Percentiles rank a stretch among this genome's conserved stretches.
Evolutionary conservation across 306 rosid species (phyloP).

Genomic region (Lupinus albus): DNA sequence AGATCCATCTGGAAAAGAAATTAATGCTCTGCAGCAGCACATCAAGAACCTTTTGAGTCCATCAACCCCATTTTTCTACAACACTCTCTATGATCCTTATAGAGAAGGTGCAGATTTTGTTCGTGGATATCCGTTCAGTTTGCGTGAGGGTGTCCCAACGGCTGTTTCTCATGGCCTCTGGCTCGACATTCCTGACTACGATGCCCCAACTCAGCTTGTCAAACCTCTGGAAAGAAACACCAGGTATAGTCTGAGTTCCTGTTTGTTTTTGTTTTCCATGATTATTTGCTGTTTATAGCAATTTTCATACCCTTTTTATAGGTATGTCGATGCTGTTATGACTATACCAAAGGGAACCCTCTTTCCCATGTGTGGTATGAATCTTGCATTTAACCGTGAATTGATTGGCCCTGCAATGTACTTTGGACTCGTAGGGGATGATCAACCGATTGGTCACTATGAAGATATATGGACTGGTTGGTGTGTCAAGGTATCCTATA

Average conservation of each 20-base stretch:
- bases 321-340: slow-evolving; percentile 74
- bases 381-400: slow-evolving; percentile 76
- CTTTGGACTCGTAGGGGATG: slow-evolving; percentile 85
- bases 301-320: slow-evolving; percentile 32
- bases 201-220: slow-evolving; percentile 85
- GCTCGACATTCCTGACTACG: slow-evolving; percentile 82
- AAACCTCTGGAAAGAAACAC: slow-evolving; percentile 75
- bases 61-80: slow-evolving; percentile 73
- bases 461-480: slow-evolving; percentile 93
- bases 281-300: neutral
- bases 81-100: slow-evolving; percentile 78
- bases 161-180: slow-evolving; percentile 84
- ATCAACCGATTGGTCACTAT: slow-evolving; percentile 77
- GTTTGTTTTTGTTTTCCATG: neutral
- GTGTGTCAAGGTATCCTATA: slow-evolving; percentile 63
- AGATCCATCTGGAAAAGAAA: slow-evolving; percentile 73
- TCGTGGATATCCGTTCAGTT: slow-evolving; percentile 79
- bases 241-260: slow-evolving; percentile 45
- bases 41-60: slow-evolving; percentile 68
- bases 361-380: slow-evolving; percentile 88
- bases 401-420: slow-evolving; percentile 82
- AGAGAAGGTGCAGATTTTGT: slow-evolving; percentile 75
- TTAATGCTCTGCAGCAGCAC: slow-evolving; percentile 78
- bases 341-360: slow-evolving; percentile 73
- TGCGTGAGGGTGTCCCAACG: slow-evolving; percentile 68